Evolutionary conservation across 2,329 filamentous ascomycete species (phyloP).

Genomic region (Capronia coronata): DNA sequence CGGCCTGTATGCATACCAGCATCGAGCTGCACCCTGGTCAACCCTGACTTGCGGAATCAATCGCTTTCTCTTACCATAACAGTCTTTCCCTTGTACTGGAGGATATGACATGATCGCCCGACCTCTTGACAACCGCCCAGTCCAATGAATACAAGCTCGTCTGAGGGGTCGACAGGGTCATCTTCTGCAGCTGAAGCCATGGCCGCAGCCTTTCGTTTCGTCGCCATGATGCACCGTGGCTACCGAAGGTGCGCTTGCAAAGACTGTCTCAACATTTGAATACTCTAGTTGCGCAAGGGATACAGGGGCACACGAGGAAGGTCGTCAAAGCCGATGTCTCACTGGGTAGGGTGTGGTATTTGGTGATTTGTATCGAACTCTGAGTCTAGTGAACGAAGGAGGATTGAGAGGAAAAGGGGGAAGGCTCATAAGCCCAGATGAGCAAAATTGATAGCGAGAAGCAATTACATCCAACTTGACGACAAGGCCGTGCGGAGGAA

Average conservation of each 20-base stretch:
- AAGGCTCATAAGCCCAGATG: no score
- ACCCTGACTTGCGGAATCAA: not conserved
- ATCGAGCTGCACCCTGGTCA: conserved; percentile 61
- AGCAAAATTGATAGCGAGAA: no score
- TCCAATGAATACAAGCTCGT: conserved; percentile 90
- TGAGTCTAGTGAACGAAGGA: no score
- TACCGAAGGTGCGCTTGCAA: not conserved
- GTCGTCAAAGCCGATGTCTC: not conserved
- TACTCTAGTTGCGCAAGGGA: not conserved
- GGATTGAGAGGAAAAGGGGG: no score
- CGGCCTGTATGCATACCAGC: conserved; percentile 82
- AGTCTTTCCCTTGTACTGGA: conserved; percentile 98
- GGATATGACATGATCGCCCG: conserved; percentile 91
- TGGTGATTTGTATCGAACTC: no score
- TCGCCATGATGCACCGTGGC: conserved; percentile 60
- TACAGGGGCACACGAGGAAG: not conserved
- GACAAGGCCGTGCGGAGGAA: no score
- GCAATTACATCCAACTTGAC: no score
- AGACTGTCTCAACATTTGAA: not conserved
- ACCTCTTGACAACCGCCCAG: conserved; percentile 96
- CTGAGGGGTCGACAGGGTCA: conserved; percentile 83
- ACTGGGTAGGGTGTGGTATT: no score
- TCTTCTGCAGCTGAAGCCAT: conserved; percentile 61
- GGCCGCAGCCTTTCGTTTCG: conserved; percentile 79
- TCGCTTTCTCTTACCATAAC: conserved; percentile 67